Evolutionary conservation across 257 asterid genomes (phyloP).

Genomic region (Gentiana straminea): DNA sequence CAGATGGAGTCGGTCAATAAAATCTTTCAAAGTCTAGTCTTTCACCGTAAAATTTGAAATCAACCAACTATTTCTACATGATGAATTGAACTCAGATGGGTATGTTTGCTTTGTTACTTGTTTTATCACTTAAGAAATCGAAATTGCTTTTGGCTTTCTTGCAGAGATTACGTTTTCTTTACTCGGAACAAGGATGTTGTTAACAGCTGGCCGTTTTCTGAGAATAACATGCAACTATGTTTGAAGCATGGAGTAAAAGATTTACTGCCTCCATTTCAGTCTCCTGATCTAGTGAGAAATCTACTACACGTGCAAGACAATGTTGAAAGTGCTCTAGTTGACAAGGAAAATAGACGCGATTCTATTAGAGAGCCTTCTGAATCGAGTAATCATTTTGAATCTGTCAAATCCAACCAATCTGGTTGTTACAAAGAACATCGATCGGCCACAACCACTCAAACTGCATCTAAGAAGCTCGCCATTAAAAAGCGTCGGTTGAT

Average conservation of each 20-base stretch:
- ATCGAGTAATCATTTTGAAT: conserved; percentile 23
- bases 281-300: conserved; percentile 37
- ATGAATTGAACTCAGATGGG: not conserved
- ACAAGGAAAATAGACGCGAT: conserved; percentile 16
- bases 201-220: conserved; percentile 89
- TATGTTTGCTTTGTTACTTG: too few species aligned
- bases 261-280: conserved; percentile 75
- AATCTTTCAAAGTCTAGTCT: not conserved
- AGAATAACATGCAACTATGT: conserved; percentile 64
- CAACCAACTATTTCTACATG: conserved; percentile 8
- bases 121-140: too few species aligned
- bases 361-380: conserved; percentile 30
- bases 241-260: conserved; percentile 58
- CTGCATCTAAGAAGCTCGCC: conserved; percentile 23
- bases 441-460: conserved; percentile 16
- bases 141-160: conserved; percentile 6
- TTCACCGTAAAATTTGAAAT: conserved; percentile 3
- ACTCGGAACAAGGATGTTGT: conserved; percentile 53
- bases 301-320: conserved; percentile 17
- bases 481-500: conserved; percentile 54
- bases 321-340: conserved; percentile 3
- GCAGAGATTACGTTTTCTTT: conserved; percentile 78
- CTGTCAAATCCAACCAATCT: conserved; percentile 22
- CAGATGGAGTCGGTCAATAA: conserved; percentile 8
- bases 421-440: conserved; percentile 25